Percentiles rank a stretch among this genome's conserved stretches.
Conservation (phyloP, 208 protist genomes). For the Crithidia brevicula region DNA sequence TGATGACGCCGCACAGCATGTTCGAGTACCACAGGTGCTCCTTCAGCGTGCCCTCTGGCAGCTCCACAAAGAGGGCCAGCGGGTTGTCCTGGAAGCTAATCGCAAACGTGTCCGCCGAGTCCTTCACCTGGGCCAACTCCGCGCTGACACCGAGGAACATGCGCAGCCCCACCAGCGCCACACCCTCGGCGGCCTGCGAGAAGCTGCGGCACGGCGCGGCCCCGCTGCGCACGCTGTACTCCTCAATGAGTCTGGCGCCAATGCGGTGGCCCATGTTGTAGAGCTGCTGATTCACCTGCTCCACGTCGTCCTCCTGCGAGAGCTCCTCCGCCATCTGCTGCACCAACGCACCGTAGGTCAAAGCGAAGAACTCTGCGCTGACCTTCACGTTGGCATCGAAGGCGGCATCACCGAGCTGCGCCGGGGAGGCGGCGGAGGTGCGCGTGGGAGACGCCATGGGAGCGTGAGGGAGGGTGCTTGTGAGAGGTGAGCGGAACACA, state of each 20-base stretch:
- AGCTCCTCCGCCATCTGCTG: constrained; percentile 96
- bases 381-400: constrained; percentile 78
- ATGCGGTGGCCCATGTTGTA: constrained; percentile 98
- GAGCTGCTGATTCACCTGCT: constrained; percentile 96
- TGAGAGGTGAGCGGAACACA: no score
- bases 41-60: constrained; percentile 92
- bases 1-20: constrained; percentile 96
- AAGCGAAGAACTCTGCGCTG: constrained; percentile 97
- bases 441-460: constrained; percentile 19
- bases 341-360: constrained; percentile 98
- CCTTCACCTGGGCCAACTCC: constrained; percentile 85
- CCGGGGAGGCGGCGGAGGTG: constrained; percentile 17
- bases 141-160: constrained; percentile 97
- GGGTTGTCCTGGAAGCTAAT: constrained; percentile 97
- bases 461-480: neutral
- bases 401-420: constrained; percentile 68
- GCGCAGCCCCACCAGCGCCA: constrained; percentile 95
- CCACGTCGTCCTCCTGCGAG: constrained; percentile 89
- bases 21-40: constrained; percentile 96
- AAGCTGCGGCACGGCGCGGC: constrained; percentile 89
- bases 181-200: constrained; percentile 94
- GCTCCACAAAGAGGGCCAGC: constrained; percentile 96
- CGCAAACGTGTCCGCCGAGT: constrained; percentile 78
- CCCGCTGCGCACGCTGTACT: constrained; percentile 94
- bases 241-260: constrained; percentile 96